These are phyloP conservation scores for Vaccinium darrowii DNA, from an alignment of 148 eudicot genomes.

Conservation along the genomic window DNA sequence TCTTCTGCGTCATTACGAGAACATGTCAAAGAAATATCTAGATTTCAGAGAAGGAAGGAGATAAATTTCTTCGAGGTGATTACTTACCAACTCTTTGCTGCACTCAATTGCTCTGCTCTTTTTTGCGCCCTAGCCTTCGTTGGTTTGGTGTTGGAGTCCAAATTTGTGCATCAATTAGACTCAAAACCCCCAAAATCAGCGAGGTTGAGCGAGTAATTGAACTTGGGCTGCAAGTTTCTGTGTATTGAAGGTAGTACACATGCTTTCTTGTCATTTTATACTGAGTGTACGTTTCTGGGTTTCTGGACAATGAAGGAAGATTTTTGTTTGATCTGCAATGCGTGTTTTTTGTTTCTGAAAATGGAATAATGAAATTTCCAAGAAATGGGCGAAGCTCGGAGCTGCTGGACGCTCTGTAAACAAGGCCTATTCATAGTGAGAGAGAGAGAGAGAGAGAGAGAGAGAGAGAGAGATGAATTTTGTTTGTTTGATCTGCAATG, in stretches of 20 bases:
- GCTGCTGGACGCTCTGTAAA: not conserved
- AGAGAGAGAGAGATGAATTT: too few relatives aligned
- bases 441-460: too few relatives aligned
- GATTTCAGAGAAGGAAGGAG: too few relatives aligned
- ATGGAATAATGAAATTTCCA: not conserved
- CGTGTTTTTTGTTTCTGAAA: not conserved
- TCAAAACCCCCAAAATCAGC: not conserved
- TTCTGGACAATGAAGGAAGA: not conserved
- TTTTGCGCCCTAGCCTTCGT: too few relatives aligned
- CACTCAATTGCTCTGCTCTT: too few relatives aligned
- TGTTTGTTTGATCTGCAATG: not conserved
- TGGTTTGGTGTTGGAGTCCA: too few relatives aligned
- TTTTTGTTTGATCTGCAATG: not conserved
- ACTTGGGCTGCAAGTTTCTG: not conserved
- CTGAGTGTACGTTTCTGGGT: not conserved
- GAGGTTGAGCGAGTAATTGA: not conserved
- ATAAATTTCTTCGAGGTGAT: too few relatives aligned
- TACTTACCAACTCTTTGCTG: too few relatives aligned
- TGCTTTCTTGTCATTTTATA: too few relatives aligned
- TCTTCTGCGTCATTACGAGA: not conserved
- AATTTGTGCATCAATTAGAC: too few relatives aligned
- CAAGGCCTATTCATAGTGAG: too few relatives aligned
- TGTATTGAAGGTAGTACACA: too few relatives aligned
- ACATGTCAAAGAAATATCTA: not conserved
- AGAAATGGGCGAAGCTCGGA: not conserved